Evolutionary conservation across 2,329 filamentous ascomycete species (phyloP).

Genomic region (Exophiala viscosa): DNA sequence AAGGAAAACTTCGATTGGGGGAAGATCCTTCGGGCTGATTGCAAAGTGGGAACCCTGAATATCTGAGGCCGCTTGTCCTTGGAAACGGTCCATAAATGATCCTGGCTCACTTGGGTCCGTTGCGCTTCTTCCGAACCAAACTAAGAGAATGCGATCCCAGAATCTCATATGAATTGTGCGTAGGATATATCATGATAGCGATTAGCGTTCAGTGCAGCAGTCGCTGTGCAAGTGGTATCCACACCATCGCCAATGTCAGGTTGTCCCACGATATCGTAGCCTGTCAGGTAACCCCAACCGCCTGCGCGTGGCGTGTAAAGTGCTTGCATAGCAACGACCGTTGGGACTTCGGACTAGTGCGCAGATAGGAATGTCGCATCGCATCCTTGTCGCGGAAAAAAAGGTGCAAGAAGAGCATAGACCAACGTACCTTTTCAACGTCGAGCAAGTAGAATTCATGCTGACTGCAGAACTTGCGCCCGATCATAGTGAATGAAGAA

Average conservation of each 20-base stretch:
- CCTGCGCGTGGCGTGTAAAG: slow-evolving; percentile 3
- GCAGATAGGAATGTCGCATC: background rate
- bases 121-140: slow-evolving; percentile 3
- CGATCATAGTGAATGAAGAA: background rate
- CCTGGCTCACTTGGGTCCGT: background rate
- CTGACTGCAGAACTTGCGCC: background rate
- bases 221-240: slow-evolving; percentile 2
- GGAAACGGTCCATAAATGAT: background rate
- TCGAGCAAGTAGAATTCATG: background rate
- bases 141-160: background rate
- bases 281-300: slow-evolving; percentile 7
- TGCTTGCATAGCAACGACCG: slow-evolving; percentile 5
- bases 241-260: background rate
- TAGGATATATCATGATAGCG: slow-evolving; percentile 15
- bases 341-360: background rate
- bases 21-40: background rate
- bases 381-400: background rate
- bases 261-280: background rate
- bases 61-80: background rate
- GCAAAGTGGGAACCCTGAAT: too few relatives aligned
- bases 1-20: slow-evolving; percentile 3
- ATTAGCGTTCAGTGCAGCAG: background rate
- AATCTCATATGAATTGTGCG: background rate
- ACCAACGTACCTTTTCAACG: background rate
- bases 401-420: background rate